These are phyloP conservation scores for Peterozyma toletana DNA, from an alignment of 805 yeast genomes.

Conservation along the genomic window DNA sequence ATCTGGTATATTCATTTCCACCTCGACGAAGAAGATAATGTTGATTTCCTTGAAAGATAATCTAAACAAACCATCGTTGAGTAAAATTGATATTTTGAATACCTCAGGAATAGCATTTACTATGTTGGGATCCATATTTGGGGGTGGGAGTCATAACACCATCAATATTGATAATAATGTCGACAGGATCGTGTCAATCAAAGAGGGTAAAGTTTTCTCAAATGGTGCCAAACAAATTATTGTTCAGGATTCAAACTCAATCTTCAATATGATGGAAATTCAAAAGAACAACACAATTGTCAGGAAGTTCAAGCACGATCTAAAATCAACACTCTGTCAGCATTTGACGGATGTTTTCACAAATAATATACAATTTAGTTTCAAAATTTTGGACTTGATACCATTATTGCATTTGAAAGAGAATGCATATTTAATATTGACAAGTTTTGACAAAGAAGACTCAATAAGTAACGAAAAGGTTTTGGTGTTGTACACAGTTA, in stretches of 20 bases:
- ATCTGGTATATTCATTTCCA: slow-evolving; percentile 58
- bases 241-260: slow-evolving; percentile 39
- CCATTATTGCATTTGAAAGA: slow-evolving; percentile 31
- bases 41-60: slow-evolving; percentile 60
- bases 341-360: slow-evolving; percentile 34
- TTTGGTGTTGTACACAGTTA: slow-evolving; percentile 47
- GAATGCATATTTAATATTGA: slow-evolving; percentile 39
- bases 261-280: slow-evolving; percentile 25
- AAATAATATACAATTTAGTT: slow-evolving; percentile 38
- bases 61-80: slow-evolving; percentile 48
- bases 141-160: slow-evolving; percentile 10
- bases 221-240: slow-evolving; percentile 39
- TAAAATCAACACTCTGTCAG: slow-evolving; percentile 11
- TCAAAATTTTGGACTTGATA: slow-evolving; percentile 58
- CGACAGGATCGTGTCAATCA: slow-evolving; percentile 51
- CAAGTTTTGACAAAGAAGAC: slow-evolving; percentile 30
- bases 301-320: slow-evolving; percentile 20
- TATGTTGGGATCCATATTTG: slow-evolving; percentile 10
- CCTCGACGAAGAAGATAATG: slow-evolving; percentile 61
- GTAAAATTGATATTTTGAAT: slow-evolving; percentile 14
- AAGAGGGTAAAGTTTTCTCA: slow-evolving; percentile 42
- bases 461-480: slow-evolving; percentile 20
- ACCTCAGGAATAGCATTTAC: slow-evolving; percentile 10
- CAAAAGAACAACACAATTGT: slow-evolving; percentile 23
- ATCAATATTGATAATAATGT: slow-evolving; percentile 26